Evolutionary conservation across 2,329 filamentous ascomycete species (phyloP).

Genomic region (Colletotrichum godetiae): DNA sequence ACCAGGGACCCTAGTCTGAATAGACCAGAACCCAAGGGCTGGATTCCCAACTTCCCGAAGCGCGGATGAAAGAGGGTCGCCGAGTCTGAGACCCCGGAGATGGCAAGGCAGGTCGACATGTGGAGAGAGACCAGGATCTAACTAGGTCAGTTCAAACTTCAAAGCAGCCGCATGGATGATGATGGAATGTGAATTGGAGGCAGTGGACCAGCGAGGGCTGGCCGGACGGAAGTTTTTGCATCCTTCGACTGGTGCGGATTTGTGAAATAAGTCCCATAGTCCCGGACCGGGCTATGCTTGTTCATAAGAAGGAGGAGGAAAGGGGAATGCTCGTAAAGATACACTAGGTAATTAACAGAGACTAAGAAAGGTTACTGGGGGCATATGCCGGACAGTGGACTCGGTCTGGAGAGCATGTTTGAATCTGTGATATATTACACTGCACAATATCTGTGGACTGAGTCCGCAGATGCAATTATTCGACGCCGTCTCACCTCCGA

Average conservation of each 20-base stretch:
- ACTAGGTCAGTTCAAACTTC: neutral
- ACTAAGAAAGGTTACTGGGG: neutral
- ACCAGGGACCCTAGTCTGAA: neutral
- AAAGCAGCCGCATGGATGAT: neutral
- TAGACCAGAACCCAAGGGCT: neutral
- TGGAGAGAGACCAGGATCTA: conserved; percentile 18
- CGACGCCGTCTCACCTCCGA: conserved; percentile 1
- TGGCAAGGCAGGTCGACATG: conserved; percentile 26
- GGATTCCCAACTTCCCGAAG: conserved; percentile 13
- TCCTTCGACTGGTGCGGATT: neutral
- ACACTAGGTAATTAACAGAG: neutral
- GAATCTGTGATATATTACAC: neutral
- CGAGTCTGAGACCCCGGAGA: conserved; percentile 24
- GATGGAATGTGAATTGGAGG: neutral
- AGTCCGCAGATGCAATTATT: neutral
- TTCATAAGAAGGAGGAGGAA: neutral
- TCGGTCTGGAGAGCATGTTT: neutral
- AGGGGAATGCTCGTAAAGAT: neutral
- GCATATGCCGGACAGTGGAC: neutral
- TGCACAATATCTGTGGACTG: neutral
- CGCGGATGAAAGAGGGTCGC: conserved; percentile 16
- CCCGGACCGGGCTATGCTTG: neutral
- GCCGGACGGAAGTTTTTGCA: neutral
- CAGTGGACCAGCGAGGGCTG: neutral
- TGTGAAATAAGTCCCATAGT: neutral